These are phyloP conservation scores for Vitis rupestris DNA, from an alignment of 164 flowering plant genomes.

Conservation along the genomic window DNA sequence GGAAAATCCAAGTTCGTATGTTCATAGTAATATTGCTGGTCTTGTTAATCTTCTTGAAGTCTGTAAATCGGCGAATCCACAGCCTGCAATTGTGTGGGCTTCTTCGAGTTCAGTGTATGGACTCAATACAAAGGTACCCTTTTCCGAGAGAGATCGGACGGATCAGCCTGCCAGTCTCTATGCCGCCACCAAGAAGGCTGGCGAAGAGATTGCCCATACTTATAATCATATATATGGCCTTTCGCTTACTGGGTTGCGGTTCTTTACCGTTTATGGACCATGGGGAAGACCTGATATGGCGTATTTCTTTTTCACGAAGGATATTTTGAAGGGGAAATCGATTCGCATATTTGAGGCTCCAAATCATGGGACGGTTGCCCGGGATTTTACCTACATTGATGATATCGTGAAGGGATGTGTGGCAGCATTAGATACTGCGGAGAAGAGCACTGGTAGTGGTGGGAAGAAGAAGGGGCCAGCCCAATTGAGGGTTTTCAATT, in stretches of 20 bases:
- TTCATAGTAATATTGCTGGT: constrained; percentile 91
- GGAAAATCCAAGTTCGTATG: constrained; percentile 87
- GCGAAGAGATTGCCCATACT: constrained; percentile 86
- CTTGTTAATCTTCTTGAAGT: constrained; percentile 74
- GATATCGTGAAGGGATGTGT: constrained; percentile 75
- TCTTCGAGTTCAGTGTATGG: constrained; percentile 91
- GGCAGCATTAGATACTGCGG: constrained; percentile 64
- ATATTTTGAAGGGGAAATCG: constrained; percentile 70
- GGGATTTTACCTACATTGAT: constrained; percentile 89
- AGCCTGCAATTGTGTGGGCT: constrained; percentile 95
- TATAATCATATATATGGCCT: constrained; percentile 87
- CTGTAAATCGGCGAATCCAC: constrained; percentile 80
- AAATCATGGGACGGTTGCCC: constrained; percentile 83
- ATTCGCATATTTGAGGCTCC: constrained; percentile 75
- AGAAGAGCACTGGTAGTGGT: constrained; percentile 87
- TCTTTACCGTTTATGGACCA: constrained; percentile 93
- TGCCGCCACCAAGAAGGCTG: constrained; percentile 96
- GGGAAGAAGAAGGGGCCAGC: constrained; percentile 92
- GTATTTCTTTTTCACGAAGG: constrained; percentile 84
- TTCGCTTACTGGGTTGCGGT: constrained; percentile 84
- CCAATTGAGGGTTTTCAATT: constrained; percentile 74
- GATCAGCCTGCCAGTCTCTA: constrained; percentile 94
- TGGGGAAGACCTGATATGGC: constrained; percentile 99
- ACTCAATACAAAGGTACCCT: constrained; percentile 78
- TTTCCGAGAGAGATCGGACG: constrained; percentile 80